phyloP scores from a whole-genome alignment of 768 basidiomycete species.

The Sarcomyxa edulis region DNA sequence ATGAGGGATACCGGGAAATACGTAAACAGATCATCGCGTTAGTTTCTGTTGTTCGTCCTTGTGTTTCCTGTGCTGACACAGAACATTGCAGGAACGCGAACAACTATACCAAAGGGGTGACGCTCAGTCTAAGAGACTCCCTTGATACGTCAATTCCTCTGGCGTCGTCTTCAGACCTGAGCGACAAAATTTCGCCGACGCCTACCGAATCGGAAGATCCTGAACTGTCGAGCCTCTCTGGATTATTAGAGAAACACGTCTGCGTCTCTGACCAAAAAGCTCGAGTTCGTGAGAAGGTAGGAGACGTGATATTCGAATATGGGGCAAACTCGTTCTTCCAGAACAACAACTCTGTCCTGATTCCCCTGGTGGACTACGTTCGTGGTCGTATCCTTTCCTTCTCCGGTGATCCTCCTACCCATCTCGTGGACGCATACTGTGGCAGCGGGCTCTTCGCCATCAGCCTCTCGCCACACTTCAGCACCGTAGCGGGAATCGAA shows the following conservation, averaged over 20 bases:
- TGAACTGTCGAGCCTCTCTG: slow-evolving; percentile 19
- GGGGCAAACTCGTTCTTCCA: slow-evolving; percentile 92
- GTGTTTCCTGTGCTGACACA: slow-evolving; percentile 5
- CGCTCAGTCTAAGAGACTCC: slow-evolving; percentile 87
- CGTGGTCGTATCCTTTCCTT: slow-evolving; percentile 55
- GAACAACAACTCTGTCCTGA: slow-evolving; percentile 92
- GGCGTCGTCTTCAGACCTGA: slow-evolving; percentile 5
- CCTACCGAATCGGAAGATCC: neutral
- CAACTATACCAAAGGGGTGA: slow-evolving; percentile 83
- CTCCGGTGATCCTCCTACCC: slow-evolving; percentile 43
- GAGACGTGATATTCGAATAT: slow-evolving; percentile 78
- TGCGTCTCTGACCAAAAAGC: slow-evolving; percentile 83
- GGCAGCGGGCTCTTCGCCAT: slow-evolving; percentile 87
- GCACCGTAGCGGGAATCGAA: slow-evolving; percentile 83
- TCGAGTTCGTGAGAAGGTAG: slow-evolving; percentile 81
- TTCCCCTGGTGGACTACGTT: slow-evolving; percentile 82
- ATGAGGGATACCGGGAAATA: slow-evolving; percentile 55
- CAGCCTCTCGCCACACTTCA: slow-evolving; percentile 71
- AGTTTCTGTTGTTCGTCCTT: slow-evolving; percentile 12
- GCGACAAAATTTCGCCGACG: no score
- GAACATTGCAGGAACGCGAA: slow-evolving; percentile 65
- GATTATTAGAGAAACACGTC: slow-evolving; percentile 52
- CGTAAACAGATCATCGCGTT: slow-evolving; percentile 68
- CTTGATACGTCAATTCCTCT: slow-evolving; percentile 27
- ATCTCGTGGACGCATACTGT: slow-evolving; percentile 95